A percentile compares a stretch with the other conserved stretches of the same genome.
phyloP scores from a whole-genome alignment of 2,329 filamentous ascomycete species.

The Xylariaceae sp. region DNA sequence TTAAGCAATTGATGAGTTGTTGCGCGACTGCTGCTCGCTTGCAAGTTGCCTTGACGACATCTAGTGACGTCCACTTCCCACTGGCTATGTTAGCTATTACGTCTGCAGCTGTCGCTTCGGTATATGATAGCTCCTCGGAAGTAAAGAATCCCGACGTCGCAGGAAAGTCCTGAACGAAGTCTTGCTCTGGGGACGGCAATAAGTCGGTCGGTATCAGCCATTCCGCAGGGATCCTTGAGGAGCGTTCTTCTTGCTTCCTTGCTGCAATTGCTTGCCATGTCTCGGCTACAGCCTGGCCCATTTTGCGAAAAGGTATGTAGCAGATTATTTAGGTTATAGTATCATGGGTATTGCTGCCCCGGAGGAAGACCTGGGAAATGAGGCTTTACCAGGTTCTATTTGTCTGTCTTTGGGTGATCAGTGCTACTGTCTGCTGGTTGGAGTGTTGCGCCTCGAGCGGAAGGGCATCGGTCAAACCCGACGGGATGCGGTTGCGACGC shows the following conservation, averaged over 20 bases:
- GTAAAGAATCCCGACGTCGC: slow-evolving; percentile 13
- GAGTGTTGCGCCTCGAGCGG: too few relatives aligned
- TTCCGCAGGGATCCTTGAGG: slow-evolving; percentile 8
- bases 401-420: too few relatives aligned
- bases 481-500: too few relatives aligned
- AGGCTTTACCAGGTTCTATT: too few relatives aligned
- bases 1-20: slow-evolving; percentile 31
- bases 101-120: slow-evolving; percentile 10
- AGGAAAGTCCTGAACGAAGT: slow-evolving; percentile 13
- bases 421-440: too few relatives aligned
- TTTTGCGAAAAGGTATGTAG: too few relatives aligned
- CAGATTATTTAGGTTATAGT: too few relatives aligned
- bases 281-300: neutral
- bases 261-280: slow-evolving; percentile 8
- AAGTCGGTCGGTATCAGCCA: slow-evolving; percentile 9
- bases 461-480: too few relatives aligned
- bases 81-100: slow-evolving; percentile 14
- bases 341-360: too few relatives aligned
- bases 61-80: slow-evolving; percentile 17
- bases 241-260: slow-evolving; percentile 9
- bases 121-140: slow-evolving; percentile 8
- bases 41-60: slow-evolving; percentile 38
- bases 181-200: slow-evolving; percentile 6
- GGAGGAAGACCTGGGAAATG: too few relatives aligned
- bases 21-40: slow-evolving; percentile 46